Evolutionary conservation across 306 rosid genomes (phyloP), one percentile per base, ranked within the genome.

Genomic region (Casuarina cunninghamiana): DNA sequence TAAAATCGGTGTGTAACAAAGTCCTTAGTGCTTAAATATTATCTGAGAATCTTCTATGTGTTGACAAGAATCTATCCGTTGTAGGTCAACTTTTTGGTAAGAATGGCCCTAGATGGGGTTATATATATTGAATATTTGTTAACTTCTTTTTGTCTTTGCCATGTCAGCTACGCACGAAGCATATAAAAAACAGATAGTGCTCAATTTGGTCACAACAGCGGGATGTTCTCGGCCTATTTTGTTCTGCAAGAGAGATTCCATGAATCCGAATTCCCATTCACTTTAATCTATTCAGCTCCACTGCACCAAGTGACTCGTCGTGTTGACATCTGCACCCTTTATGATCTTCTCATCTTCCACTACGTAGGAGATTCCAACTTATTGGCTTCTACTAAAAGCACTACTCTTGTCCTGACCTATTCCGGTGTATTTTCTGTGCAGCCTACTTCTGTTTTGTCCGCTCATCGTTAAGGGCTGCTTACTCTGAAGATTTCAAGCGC

Each of bases 371-470:
- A 26, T 26, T 51, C 72, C 43, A 5, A 5, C 35, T 45, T 19
- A 53, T 73, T 38, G 77, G 77, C 63, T 35, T 62, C 72, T 75
- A 44, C 48, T 32, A 44, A 15, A 43, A 58, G 8, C 57, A 58
- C 3, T 58, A 51, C 78, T 32, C 79, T 63, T 48, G 19, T 49
- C 61, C 58, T 26, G 32, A 26, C 32, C 32, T 26, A 26, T 26
- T 26, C 32, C 32, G 0, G 0, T 26, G 32, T 26, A 26, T 26
- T 26, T 26, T 26, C 0, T 26, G 32, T 26, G 93, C 96, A 49
- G 98, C 98, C 53, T 93, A 93, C 51, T 93, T 93, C 72, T 93
- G 89, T 45, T 93, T 96, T 15, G 90, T 93, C 8, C 91, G 91
- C 79, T 84, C 84, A 38, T 76, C 87, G 17, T 71, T 79, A 42